These are phyloP conservation scores for Metarhizium sp. DNA, from an alignment of 2,329 filamentous ascomycete genomes.

Conservation along the genomic window DNA sequence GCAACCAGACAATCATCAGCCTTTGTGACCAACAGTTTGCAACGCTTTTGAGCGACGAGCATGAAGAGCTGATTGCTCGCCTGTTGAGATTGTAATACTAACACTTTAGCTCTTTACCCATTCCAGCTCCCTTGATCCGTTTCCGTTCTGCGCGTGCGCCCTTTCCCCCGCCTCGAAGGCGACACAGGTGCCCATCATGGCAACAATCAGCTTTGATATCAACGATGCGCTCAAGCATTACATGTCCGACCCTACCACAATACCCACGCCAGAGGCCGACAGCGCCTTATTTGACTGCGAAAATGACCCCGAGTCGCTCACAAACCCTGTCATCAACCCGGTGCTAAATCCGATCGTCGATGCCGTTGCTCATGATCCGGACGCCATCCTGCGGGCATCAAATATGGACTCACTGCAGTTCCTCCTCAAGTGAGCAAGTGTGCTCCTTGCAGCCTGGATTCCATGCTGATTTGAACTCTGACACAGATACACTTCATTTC, in stretches of 20 bases:
- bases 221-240: slow-evolving; percentile 95
- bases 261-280: slow-evolving; percentile 81
- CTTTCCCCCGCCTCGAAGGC: slow-evolving; percentile 10
- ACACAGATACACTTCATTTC: slow-evolving; percentile 68
- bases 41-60: not conserved
- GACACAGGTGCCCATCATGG: slow-evolving; percentile 40
- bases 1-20: slow-evolving; percentile 8
- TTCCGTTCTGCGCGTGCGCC: not conserved
- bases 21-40: not conserved
- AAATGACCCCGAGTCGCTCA: slow-evolving; percentile 77
- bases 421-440: slow-evolving; percentile 78
- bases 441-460: slow-evolving; percentile 1
- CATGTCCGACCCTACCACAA: slow-evolving; percentile 79
- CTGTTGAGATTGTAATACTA: not conserved
- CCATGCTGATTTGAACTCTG: slow-evolving; percentile 41
- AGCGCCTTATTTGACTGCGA: slow-evolving; percentile 81
- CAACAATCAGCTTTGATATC: slow-evolving; percentile 82
- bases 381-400: slow-evolving; percentile 69
- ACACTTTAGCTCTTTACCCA: not conserved
- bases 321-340: slow-evolving; percentile 68
- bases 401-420: slow-evolving; percentile 93
- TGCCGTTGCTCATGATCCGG: slow-evolving; percentile 82
- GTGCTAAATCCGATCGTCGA: slow-evolving; percentile 89
- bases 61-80: not conserved
- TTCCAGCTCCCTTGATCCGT: not conserved